Conservation (phyloP, 2,329 filamentous ascomycete genomes). For the Waltergamsia citrina region DNA sequence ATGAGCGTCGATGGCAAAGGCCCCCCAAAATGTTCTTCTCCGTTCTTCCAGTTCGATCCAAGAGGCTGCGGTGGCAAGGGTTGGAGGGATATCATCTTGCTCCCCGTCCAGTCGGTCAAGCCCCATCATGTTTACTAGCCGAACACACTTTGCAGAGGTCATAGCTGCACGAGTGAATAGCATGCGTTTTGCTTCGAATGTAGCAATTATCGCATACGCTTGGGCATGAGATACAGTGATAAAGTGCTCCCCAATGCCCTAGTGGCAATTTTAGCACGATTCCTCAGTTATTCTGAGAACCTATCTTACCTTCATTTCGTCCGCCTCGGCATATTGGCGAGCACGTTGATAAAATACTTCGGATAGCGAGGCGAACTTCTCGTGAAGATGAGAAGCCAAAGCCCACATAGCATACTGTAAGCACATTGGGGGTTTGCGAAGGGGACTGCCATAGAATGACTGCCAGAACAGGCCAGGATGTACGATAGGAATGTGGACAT, state of each 20-base stretch:
- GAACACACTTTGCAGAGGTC: slow-evolving; percentile 61
- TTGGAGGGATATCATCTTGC: slow-evolving; percentile 60
- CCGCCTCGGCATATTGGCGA: slow-evolving; percentile 71
- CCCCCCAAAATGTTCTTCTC: slow-evolving; percentile 76
- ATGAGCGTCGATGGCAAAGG: slow-evolving; percentile 76
- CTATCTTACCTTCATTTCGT: slow-evolving; percentile 67
- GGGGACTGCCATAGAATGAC: slow-evolving; percentile 60
- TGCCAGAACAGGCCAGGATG: slow-evolving; percentile 69
- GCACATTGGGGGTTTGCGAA: slow-evolving; percentile 72
- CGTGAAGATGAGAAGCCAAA: slow-evolving; percentile 60
- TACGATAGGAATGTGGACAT: slow-evolving; percentile 66
- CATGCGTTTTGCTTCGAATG: slow-evolving; percentile 77
- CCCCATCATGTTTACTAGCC: slow-evolving; percentile 76
- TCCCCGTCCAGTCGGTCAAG: slow-evolving; percentile 66
- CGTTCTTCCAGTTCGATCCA: slow-evolving; percentile 74
- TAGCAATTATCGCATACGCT: slow-evolving; percentile 64
- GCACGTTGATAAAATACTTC: slow-evolving; percentile 75
- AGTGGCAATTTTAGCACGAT: not conserved
- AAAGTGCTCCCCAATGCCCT: slow-evolving; percentile 69
- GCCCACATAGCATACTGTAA: slow-evolving; percentile 84
- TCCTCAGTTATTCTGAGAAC: not conserved
- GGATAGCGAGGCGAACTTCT: slow-evolving; percentile 63
- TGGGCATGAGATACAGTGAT: slow-evolving; percentile 75
- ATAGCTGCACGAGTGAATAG: slow-evolving; percentile 80
- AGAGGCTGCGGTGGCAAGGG: slow-evolving; percentile 61